phyloP scores from a whole-genome alignment of 2,329 filamentous ascomycete species.

The Hortaea sp. region DNA sequence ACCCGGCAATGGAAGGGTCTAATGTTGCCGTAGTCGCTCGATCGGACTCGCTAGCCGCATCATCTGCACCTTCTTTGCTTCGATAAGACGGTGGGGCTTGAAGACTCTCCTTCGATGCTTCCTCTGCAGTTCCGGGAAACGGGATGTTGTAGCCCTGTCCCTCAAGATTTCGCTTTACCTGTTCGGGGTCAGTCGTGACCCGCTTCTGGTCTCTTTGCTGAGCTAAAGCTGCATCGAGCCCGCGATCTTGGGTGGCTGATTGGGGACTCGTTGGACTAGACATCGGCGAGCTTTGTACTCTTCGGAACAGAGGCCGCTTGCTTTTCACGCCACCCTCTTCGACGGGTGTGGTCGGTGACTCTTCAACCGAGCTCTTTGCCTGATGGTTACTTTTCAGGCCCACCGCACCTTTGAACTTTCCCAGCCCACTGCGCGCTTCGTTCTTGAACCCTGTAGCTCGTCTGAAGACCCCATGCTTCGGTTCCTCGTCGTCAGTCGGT shows the following conservation, averaged over 20 bases:
- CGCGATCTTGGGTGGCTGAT: slow-evolving; percentile 1
- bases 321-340: slow-evolving; percentile 10
- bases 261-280: slow-evolving; percentile 18
- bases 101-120: slow-evolving; percentile 2
- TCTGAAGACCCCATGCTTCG: slow-evolving; percentile 52
- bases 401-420: slow-evolving; percentile 77
- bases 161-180: not conserved
- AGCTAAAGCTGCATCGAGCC: not conserved
- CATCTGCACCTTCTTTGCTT: slow-evolving; percentile 27
- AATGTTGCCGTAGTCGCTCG: slow-evolving; percentile 25
- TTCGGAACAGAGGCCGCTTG: slow-evolving; percentile 12
- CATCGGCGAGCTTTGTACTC: slow-evolving; percentile 17
- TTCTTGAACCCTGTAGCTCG: slow-evolving; percentile 68
- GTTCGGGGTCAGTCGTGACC: not conserved
- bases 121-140: not conserved
- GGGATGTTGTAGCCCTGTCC: not conserved
- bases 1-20: slow-evolving; percentile 46
- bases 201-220: not conserved
- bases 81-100: not conserved
- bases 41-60: slow-evolving; percentile 17
- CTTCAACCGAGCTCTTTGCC: slow-evolving; percentile 26
- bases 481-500: slow-evolving; percentile 23
- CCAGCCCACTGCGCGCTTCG: slow-evolving; percentile 72
- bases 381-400: slow-evolving; percentile 41
- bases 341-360: slow-evolving; percentile 12